Percentiles rank a stretch among this genome's conserved stretches.
Evolutionary conservation across 2,329 filamentous ascomycete species (phyloP).

Genomic region (Ophiostoma ulmi): DNA sequence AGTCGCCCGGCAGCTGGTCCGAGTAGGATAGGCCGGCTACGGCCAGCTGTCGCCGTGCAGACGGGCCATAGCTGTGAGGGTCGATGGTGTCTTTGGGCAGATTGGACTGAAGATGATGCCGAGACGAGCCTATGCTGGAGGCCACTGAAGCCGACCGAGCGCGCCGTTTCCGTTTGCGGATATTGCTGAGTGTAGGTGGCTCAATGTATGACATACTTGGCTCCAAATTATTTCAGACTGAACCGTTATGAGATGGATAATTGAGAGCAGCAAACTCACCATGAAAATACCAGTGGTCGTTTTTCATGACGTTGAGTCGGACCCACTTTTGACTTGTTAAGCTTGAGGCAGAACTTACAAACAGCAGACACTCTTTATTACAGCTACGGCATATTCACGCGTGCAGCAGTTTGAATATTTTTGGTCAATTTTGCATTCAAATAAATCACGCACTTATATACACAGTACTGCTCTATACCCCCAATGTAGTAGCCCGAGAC

Average conservation of each 20-base stretch:
- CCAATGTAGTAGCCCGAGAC: neutral
- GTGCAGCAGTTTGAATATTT: neutral
- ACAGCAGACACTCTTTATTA: neutral
- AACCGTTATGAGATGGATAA: neutral
- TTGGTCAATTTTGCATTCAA: neutral
- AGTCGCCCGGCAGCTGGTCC: slow-evolving; percentile 40
- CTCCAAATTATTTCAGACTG: neutral
- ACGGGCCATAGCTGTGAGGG: slow-evolving; percentile 51
- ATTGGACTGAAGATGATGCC: slow-evolving; percentile 13
- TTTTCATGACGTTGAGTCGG: neutral
- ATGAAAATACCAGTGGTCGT: neutral
- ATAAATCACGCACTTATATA: slow-evolving; percentile 22
- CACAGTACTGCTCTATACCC: slow-evolving; percentile 20
- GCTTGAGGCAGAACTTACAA: neutral
- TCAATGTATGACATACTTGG: slow-evolving; percentile 26
- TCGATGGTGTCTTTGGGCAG: slow-evolving; percentile 43
- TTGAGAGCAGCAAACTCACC: neutral
- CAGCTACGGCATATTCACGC: neutral
- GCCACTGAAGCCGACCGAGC: slow-evolving; percentile 18
- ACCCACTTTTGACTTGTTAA: neutral
- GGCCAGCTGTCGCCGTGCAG: slow-evolving; percentile 48
- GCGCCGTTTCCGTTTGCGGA: slow-evolving; percentile 37
- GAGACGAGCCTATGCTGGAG: slow-evolving; percentile 24
- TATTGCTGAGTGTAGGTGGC: slow-evolving; percentile 26
- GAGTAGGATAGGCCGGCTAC: slow-evolving; percentile 49